phyloP scores from a whole-genome alignment of 345 rosid species.

The Theobroma cacao region DNA sequence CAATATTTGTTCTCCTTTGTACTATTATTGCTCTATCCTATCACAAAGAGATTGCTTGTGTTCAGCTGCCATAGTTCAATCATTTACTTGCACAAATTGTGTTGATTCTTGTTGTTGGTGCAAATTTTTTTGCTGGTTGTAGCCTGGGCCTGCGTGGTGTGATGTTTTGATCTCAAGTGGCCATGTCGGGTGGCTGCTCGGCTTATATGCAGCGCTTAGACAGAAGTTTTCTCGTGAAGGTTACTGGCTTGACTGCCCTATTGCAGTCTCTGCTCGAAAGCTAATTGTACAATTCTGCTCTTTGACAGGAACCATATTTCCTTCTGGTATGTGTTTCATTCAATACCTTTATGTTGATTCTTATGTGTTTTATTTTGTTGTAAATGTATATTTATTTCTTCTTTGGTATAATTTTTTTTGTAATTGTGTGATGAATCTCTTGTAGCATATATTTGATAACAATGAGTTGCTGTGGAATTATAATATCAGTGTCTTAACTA shows the following conservation, averaged over 20 bases:
- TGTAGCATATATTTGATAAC: neutral
- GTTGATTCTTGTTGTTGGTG: slow-evolving; percentile 1
- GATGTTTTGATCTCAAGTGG: slow-evolving; percentile 85
- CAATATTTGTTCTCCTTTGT: neutral
- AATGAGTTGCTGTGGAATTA: neutral
- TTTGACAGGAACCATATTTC: slow-evolving; percentile 76
- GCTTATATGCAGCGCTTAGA: slow-evolving; percentile 73
- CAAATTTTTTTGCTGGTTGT: slow-evolving; percentile 34
- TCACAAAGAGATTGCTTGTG: neutral
- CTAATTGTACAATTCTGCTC: slow-evolving; percentile 91
- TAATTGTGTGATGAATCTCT: neutral
- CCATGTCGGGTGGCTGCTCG: slow-evolving; percentile 79
- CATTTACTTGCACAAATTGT: neutral
- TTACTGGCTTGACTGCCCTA: slow-evolving; percentile 89
- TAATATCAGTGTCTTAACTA: neutral
- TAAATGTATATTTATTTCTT: neutral
- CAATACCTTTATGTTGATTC: neutral
- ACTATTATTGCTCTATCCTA: neutral
- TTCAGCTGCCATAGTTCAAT: slow-evolving; percentile 1
- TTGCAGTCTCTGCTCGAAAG: slow-evolving; percentile 94
- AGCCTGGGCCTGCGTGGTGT: slow-evolving; percentile 96
- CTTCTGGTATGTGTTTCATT: slow-evolving; percentile 52
- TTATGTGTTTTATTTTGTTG: neutral
- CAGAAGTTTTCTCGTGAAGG: slow-evolving; percentile 67
- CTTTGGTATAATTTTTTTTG: slow-evolving; percentile 8